Evolutionary conservation across 139 green algal genomes (phyloP).

Genomic region (Yamagishiella unicocca): DNA sequence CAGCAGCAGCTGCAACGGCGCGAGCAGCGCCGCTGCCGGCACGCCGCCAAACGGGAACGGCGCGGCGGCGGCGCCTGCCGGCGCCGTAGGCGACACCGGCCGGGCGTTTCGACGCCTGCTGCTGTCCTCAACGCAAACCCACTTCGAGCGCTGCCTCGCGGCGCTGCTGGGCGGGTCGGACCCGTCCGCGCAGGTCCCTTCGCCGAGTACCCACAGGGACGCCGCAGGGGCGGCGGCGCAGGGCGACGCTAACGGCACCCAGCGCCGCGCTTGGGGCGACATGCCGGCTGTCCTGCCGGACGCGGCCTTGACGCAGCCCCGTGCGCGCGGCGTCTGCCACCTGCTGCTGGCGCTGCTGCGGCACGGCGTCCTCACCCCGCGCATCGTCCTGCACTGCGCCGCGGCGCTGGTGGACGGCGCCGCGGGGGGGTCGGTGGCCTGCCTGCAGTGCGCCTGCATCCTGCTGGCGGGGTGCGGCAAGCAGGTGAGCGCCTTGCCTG

Average conservation of each 20-base stretch:
- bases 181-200: too few species aligned
- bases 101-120: constrained; percentile 21
- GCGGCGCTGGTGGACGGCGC: constrained; percentile 33
- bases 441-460: constrained; percentile 30
- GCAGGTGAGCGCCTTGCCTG: not conserved
- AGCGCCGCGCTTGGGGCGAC: constrained; percentile 4
- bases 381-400: constrained; percentile 31
- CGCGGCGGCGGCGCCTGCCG: not conserved
- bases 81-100: not conserved
- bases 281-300: not conserved
- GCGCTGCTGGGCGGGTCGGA: too few species aligned
- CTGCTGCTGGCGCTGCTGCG: constrained; percentile 31
- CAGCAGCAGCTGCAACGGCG: not conserved
- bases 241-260: not conserved
- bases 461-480: constrained; percentile 15
- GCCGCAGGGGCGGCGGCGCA: not conserved
- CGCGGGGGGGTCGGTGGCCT: not conserved
- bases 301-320: not conserved
- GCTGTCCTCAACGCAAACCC: constrained; percentile 1
- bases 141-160: constrained; percentile 27
- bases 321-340: constrained; percentile 23
- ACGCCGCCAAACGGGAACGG: not conserved
- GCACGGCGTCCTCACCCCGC: constrained; percentile 12
- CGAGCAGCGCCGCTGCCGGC: not conserved
- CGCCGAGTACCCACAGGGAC: too few species aligned